phyloP scores from a whole-genome alignment of 2,329 filamentous ascomycete genomes.

The Neopestalotiopsis rosae region DNA sequence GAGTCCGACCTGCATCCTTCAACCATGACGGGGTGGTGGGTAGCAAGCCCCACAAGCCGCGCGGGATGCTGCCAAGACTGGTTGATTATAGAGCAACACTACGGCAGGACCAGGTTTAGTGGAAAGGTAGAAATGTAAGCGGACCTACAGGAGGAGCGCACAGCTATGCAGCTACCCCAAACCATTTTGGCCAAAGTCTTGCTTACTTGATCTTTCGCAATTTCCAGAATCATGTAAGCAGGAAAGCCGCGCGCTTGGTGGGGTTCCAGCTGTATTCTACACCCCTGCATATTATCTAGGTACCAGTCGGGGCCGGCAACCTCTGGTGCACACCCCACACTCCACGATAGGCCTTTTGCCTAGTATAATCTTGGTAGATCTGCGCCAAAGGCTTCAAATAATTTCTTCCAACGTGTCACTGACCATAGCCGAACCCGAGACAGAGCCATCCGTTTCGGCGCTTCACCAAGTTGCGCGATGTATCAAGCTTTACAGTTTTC shows the following conservation, averaged over 20 bases:
- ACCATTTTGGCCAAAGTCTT: background rate
- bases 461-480: background rate
- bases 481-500: background rate
- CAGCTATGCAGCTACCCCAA: background rate
- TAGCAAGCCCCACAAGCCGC: conserved; percentile 27
- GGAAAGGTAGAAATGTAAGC: background rate
- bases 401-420: background rate
- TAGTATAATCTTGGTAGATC: no score
- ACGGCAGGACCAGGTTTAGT: no score
- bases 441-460: background rate
- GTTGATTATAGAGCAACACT: no score
- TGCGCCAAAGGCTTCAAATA: no score
- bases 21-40: background rate
- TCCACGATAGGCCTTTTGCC: no score
- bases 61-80: conserved; percentile 22
- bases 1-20: background rate
- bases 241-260: background rate
- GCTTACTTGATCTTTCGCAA: background rate
- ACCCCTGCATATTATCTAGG: background rate
- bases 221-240: background rate
- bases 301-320: no score
- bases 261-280: background rate
- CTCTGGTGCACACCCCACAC: no score
- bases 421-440: background rate
- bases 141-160: background rate